A percentile compares a stretch with the other conserved stretches of the same genome.
Evolutionary conservation across 2,329 filamentous ascomycete species (phyloP).

Genomic region (Phialophora verrucosa): DNA sequence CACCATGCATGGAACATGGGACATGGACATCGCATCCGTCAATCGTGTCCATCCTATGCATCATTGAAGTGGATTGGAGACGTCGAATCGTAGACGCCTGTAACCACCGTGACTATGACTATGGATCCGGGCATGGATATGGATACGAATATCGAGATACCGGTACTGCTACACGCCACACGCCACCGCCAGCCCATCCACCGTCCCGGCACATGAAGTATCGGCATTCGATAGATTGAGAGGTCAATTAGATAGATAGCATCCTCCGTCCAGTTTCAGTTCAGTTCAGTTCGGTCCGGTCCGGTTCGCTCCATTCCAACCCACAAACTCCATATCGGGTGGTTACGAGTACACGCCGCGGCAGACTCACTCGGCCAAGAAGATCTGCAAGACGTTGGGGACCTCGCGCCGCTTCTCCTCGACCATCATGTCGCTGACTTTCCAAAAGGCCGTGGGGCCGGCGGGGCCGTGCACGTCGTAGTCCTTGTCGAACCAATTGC

Average conservation of each 20-base stretch:
- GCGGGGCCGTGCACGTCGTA: conserved; percentile 71
- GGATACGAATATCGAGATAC: no score
- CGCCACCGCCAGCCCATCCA: not conserved
- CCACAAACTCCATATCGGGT: not conserved
- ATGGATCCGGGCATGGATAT: not conserved
- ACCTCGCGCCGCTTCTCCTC: conserved; percentile 28
- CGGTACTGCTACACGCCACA: not conserved
- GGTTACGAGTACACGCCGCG: no score
- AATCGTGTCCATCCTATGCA: not conserved
- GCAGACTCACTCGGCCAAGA: conserved; percentile 9
- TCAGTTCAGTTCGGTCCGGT: no score
- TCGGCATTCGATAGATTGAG: no score
- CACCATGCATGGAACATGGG: no score
- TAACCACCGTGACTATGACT: not conserved
- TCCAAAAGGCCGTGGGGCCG: conserved; percentile 80
- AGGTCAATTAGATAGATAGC: no score
- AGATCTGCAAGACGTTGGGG: conserved; percentile 22
- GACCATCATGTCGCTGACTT: conserved; percentile 62
- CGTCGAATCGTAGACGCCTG: not conserved
- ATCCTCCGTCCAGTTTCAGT: not conserved
- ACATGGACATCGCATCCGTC: not conserved
- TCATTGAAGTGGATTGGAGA: not conserved
- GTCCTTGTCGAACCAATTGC: conserved; percentile 81
- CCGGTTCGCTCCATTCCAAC: not conserved
- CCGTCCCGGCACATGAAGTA: no score